Evolutionary conservation across 306 rosid species (phyloP), one percentile per base, ranked within the genome.

Genomic region (Albizia julibrissin): DNA sequence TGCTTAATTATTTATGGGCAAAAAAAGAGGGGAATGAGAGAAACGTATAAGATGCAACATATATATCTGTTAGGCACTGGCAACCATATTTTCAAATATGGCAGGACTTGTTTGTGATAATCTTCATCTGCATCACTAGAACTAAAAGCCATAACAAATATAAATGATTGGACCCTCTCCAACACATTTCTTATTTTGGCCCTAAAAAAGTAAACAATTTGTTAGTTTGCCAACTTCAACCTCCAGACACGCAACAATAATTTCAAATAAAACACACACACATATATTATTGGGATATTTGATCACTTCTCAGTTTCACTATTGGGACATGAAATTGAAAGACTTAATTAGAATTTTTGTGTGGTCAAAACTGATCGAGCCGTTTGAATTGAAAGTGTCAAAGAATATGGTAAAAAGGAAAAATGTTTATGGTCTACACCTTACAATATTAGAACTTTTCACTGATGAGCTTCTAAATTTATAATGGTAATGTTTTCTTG

Each of bases 141-240:
- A 46, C 5, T 3, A 46, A 13, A 46, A 46, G 50, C 50, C 18
- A 47, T 47, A 14, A 14, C 4, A 15, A 0, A 47, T 19, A 52
- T 52, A 21, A 56, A 19, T 34, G 33, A 54, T 74, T 54, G 67
- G 77, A 73, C 44, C 64, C 65, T 61, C 77, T 19, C 43, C 12
- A 18, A 27, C 61, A 4, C 8, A 46, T 33, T 33, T 19, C 46
- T 34, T 54, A n/a, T 37, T 39, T 13, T 5, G 14, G 16, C 52
- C 26, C 78, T 56, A 22, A 27, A 72, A 72, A 72, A 3, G 44
- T 73, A 33, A 10, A n/a, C 49, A 31, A 31, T 56, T n/a, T 56
- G 52, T 18, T 56, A 22, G 79, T 22, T 75, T 75, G 79, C 46
- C 54, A 8, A 39, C 69, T 39, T 75, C 37, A 56, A 49, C 26